phyloP scores from a whole-genome alignment of 805 yeast species.

The Lachancea waltii region DNA sequence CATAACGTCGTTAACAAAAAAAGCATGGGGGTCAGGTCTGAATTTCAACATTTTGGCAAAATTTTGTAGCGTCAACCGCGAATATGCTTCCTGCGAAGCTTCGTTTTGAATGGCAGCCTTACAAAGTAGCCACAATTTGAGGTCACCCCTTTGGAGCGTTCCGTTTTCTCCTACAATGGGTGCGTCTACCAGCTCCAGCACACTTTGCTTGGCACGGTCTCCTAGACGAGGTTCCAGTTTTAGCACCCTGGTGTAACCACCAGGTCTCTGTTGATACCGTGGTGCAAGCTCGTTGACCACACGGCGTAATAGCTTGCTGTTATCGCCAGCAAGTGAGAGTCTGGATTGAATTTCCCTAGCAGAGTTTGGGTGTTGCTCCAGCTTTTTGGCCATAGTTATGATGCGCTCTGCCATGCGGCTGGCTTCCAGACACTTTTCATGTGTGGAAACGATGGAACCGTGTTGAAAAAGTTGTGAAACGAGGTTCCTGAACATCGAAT shows the following conservation, averaged over 20 bases:
- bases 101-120: conserved; percentile 23
- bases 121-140: conserved; percentile 29
- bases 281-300: conserved; percentile 57
- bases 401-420: conserved; percentile 57
- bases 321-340: conserved; percentile 41
- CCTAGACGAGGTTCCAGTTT: conserved; percentile 80
- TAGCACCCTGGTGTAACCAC: conserved; percentile 83
- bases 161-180: conserved; percentile 24
- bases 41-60: conserved; percentile 19
- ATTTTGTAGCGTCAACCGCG: conserved; percentile 20
- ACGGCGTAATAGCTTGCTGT: conserved; percentile 51
- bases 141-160: conserved; percentile 25
- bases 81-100: conserved; percentile 16
- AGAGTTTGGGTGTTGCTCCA: conserved; percentile 8
- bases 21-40: conserved; percentile 7
- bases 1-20: conserved; percentile 5
- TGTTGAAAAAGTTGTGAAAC: conserved; percentile 62
- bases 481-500: conserved; percentile 55
- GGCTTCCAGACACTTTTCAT: conserved; percentile 67
- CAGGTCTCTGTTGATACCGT: conserved; percentile 55
- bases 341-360: conserved; percentile 32
- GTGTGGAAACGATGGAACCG: conserved; percentile 66
- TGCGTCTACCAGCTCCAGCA: conserved; percentile 79
- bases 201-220: conserved; percentile 86
- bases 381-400: conserved; percentile 51